Evolutionary conservation across 495 filamentous ascomycete genomes (phyloP).

Genomic region (Hyaloscypha bicolor): DNA sequence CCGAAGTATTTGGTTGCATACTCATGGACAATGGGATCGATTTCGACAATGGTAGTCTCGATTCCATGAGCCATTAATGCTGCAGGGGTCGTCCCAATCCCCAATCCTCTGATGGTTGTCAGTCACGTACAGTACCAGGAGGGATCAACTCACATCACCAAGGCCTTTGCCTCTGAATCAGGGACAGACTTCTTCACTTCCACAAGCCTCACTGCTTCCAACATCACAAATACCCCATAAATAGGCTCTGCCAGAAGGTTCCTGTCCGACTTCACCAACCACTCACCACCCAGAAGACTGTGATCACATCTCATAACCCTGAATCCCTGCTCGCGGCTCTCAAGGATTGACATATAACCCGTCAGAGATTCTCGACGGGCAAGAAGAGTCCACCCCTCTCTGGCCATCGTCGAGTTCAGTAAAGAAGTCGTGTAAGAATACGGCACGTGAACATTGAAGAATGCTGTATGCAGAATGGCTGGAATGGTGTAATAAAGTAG

Average conservation of each 20-base stretch:
- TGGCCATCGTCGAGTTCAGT: conserved; percentile 64
- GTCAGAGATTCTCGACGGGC: conserved; percentile 83
- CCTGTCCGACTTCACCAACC: conserved; percentile 42
- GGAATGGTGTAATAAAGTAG: conserved; percentile 66
- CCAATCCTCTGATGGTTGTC: conserved; percentile 68
- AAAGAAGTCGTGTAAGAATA: conserved; percentile 50
- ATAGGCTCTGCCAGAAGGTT: conserved; percentile 68
- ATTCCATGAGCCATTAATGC: conserved; percentile 87
- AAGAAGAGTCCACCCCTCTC: conserved; percentile 61
- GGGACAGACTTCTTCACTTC: conserved; percentile 53
- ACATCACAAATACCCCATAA: conserved; percentile 88
- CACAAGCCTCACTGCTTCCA: conserved; percentile 87
- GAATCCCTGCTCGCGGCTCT: conserved; percentile 69
- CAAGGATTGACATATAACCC: conserved; percentile 89
- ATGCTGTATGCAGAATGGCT: conserved; percentile 66
- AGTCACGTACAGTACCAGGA: conserved; percentile 28
- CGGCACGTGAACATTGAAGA: conserved; percentile 72
- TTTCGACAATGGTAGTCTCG: conserved; percentile 88
- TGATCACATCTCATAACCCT: conserved; percentile 91
- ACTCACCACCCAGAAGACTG: conserved; percentile 92
- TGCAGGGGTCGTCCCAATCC: conserved; percentile 86
- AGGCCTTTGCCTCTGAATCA: conserved; percentile 71
- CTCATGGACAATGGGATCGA: conserved; percentile 85
- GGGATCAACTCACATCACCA: conserved; percentile 69
- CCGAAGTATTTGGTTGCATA: conserved; percentile 83